Conservation (phyloP, 345 rosid species). For the Brassica nigra region DNA sequence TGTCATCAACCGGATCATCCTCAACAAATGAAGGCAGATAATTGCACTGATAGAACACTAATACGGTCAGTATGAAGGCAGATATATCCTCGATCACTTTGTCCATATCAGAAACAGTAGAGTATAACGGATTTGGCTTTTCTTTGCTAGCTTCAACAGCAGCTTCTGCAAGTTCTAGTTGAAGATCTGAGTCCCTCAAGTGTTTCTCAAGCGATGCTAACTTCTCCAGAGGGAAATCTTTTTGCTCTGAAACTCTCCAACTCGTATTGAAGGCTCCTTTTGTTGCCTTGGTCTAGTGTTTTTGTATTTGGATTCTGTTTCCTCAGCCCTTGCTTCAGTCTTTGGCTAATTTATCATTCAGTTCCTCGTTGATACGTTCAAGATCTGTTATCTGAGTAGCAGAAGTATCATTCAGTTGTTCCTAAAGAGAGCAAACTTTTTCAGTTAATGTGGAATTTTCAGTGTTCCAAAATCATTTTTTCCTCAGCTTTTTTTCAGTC, state of each 20-base stretch:
- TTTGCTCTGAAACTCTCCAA: background rate
- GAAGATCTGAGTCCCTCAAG: too few relatives aligned
- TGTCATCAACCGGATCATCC: conserved; percentile 59
- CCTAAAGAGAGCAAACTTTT: background rate
- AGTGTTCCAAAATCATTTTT: background rate
- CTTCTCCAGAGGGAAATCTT: too few relatives aligned
- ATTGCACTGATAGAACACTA: background rate
- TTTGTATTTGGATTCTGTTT: background rate
- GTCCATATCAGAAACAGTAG: background rate
- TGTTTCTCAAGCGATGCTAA: too few relatives aligned
- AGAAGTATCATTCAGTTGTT: background rate
- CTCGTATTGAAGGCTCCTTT: background rate
- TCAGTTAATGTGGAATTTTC: background rate
- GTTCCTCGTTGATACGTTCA: background rate
- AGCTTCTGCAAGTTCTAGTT: too few relatives aligned
- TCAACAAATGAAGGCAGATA: conserved; percentile 32
- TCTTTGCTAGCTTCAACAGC: too few relatives aligned
- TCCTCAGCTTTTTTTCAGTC: background rate
- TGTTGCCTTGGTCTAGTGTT: too few relatives aligned
- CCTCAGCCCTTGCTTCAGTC: background rate
- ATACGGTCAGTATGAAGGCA: background rate
- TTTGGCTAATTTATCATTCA: background rate
- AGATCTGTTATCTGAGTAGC: background rate
- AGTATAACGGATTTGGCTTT: background rate
- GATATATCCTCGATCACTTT: too few relatives aligned